Conservation (phyloP, 345 rosid species). For the Noccaea caerulescens region DNA sequence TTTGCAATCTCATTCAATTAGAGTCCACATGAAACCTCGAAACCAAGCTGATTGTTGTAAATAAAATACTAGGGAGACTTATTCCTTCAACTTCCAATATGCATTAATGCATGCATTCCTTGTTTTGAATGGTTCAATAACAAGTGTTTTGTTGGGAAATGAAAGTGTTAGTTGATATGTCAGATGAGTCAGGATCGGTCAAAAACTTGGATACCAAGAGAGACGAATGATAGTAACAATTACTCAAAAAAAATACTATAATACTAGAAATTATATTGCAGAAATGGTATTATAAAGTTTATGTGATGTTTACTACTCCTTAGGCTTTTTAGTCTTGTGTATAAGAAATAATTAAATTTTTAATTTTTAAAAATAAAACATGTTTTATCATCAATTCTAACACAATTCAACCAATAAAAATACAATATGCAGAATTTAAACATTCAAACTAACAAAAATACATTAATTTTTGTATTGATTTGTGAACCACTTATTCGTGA, state of each 20-base stretch:
- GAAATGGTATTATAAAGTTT: constrained; percentile 6
- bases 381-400: no score
- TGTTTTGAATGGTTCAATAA: neutral
- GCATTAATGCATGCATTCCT: neutral
- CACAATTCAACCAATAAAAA: no score
- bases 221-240: constrained; percentile 21
- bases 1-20: neutral
- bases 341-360: neutral
- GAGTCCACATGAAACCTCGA: neutral
- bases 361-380: no score
- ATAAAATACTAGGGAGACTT: neutral
- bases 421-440: no score
- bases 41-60: neutral
- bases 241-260: neutral
- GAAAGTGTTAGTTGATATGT: constrained; percentile 39
- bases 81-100: neutral
- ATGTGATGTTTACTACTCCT: constrained; percentile 29
- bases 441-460: no score
- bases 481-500: no score
- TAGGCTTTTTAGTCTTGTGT: no score
- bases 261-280: neutral
- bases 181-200: constrained; percentile 21
- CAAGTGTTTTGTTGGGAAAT: constrained; percentile 18
- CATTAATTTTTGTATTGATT: no score
- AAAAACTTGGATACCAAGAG: constrained; percentile 29